phyloP scores from a whole-genome alignment of 192 early-diverging fungal genomes.

The Lobosporangium transversale region DNA sequence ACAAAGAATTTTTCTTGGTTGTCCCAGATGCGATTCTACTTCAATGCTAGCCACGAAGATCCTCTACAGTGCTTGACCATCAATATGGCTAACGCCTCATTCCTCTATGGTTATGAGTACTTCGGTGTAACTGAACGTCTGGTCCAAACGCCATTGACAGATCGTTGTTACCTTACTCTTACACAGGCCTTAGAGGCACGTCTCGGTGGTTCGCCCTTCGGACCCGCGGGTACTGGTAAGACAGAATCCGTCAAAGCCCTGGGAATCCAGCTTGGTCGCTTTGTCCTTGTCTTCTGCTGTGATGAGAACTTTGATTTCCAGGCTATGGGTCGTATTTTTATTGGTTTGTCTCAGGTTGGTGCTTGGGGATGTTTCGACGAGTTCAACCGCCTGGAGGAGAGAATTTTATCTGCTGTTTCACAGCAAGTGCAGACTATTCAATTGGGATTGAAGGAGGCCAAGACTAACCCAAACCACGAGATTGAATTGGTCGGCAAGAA shows the following conservation, averaged over 20 bases:
- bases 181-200: slow-evolving; percentile 95
- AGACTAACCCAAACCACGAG: slow-evolving; percentile 73
- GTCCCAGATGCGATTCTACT: slow-evolving; percentile 94
- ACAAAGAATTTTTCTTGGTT: slow-evolving; percentile 94
- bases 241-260: slow-evolving; percentile 99
- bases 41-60: slow-evolving; percentile 64
- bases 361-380: slow-evolving; percentile 99
- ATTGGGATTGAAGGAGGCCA: slow-evolving; percentile 79
- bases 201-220: slow-evolving; percentile 97
- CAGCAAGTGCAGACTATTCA: slow-evolving; percentile 99
- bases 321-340: slow-evolving; percentile 99
- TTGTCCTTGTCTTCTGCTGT: slow-evolving; percentile 99
- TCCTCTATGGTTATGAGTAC: slow-evolving; percentile 98
- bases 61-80: slow-evolving; percentile 79
- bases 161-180: slow-evolving; percentile 98
- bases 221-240: slow-evolving; percentile 99
- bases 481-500: slow-evolving; percentile 94
- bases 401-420: slow-evolving; percentile 97
- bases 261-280: slow-evolving; percentile 93
- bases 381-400: slow-evolving; percentile 98
- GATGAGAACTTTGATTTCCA: slow-evolving; percentile 99
- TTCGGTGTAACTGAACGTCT: slow-evolving; percentile 96
- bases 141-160: slow-evolving; percentile 98
- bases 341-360: slow-evolving; percentile 98
- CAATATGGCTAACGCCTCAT: slow-evolving; percentile 93